phyloP scores from a whole-genome alignment of 2,329 filamentous ascomycete species.

The Neofusicoccum kwambonambiense region DNA sequence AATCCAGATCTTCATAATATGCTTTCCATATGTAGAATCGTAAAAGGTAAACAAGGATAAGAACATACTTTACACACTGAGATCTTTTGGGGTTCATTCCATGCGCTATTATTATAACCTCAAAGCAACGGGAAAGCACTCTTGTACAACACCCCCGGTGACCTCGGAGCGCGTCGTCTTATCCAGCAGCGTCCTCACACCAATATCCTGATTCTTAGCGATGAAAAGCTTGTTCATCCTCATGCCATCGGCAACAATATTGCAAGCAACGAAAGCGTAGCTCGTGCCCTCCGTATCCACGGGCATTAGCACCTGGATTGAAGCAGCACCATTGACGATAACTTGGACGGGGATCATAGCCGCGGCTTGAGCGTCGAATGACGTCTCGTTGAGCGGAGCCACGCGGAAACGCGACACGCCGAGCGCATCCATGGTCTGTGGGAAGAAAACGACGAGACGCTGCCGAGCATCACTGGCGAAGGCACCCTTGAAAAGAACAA shows the following conservation, averaged over 20 bases:
- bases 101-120: neutral
- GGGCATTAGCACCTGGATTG: neutral
- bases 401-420: neutral
- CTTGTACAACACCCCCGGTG: neutral
- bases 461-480: neutral
- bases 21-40: no score
- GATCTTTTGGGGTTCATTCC: no score
- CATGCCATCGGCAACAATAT: neutral
- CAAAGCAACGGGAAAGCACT: neutral
- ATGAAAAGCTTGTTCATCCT: neutral
- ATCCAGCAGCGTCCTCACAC: neutral
- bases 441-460: neutral
- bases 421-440: neutral
- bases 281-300: neutral
- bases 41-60: no score
- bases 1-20: no score
- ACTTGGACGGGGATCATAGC: neutral
- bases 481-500: neutral
- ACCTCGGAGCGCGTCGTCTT: neutral
- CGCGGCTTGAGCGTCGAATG: neutral
- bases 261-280: neutral
- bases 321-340: neutral
- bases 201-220: neutral
- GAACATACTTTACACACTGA: no score
- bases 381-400: neutral